Evolutionary conservation across 2,329 filamentous ascomycete genomes (phyloP), one percentile per base, ranked within the genome.

Genomic region (Botrytis elliptica): DNA sequence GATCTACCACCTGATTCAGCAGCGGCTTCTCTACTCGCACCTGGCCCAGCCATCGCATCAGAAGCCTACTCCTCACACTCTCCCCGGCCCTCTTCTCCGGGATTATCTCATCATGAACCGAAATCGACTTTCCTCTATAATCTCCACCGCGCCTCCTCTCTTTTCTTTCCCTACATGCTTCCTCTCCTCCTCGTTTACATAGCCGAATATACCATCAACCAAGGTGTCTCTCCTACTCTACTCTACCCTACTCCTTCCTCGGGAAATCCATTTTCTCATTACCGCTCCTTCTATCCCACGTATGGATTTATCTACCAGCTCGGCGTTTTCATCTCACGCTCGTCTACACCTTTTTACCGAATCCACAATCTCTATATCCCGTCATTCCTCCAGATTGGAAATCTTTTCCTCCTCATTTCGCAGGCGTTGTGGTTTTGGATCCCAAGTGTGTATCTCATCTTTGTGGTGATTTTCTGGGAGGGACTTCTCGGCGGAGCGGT

Each of bases 181-280:
- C 96, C 96, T 0, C 87, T 99, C 22, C 86, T 98, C 49, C 85
- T 98, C 25, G 96, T 99, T 44, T 99, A 98, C 82, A 88, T 98
- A 52, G 94, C 95, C 73, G 96, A 99, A 84, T 99, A 99, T 82
- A 97, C 93, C 72, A 98, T 98, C 83, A 98, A 98, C 84, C 95
- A 97, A 84, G 95, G 95, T 52, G 94, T 98, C 0, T 87, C 94
- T 0, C 95, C 96, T 0, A 97, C 94, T 0, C 85, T 98, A 0
- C 88, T 99, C 7, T 99, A 97, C 81, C 88, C 98, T 8, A 98
- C 97, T 80, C 94, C 95, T 0, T 85, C 98, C 0, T 81, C 86
- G 1, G 83, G 88, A 18, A 92, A 93, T 1, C 96, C 96, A 0
- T 98, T 98, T 81, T 84, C 85, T 46, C 89, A 93, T 77, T 96